Conservation (phyloP, 2,329 filamentous ascomycete genomes). For the Colletotrichum agaves region DNA sequence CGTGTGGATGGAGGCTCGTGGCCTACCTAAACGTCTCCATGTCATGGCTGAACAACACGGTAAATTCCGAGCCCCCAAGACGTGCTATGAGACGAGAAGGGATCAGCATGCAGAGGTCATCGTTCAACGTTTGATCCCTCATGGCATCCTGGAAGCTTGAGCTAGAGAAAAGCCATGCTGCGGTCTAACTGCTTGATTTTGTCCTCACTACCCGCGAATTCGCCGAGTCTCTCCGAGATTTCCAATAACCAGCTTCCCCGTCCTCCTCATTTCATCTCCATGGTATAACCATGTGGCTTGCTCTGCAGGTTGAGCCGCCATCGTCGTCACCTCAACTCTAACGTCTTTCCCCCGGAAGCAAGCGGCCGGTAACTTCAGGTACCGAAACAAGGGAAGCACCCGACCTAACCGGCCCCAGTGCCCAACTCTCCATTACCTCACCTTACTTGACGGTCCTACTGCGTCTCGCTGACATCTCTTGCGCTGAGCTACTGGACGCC, state of each 20-base stretch:
- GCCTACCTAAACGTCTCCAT: background rate
- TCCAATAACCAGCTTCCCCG: conserved; percentile 9
- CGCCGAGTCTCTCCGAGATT: conserved; percentile 2
- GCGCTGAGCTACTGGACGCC: background rate
- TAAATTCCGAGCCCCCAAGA: background rate
- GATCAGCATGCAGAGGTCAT: background rate
- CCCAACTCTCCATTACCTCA: background rate
- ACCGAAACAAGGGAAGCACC: background rate
- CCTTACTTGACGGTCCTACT: background rate
- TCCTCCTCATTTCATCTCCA: background rate
- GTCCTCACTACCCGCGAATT: conserved; percentile 22
- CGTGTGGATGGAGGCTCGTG: conserved; percentile 4
- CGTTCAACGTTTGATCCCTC: background rate
- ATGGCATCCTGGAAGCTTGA: background rate
- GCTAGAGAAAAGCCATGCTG: conserved; percentile 3
- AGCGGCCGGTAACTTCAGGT: background rate
- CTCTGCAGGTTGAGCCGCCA: background rate
- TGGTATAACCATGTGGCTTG: conserved; percentile 24
- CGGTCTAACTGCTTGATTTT: conserved; percentile 8
- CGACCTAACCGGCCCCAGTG: conserved; percentile 9
- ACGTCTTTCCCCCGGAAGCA: background rate
- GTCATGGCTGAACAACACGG: background rate
- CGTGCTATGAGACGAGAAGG: background rate
- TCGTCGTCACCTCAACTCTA: background rate
- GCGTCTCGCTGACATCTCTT: conserved; percentile 13